Evolutionary conservation across 306 rosid genomes (phyloP).

Genomic region (Vicia sativa): DNA sequence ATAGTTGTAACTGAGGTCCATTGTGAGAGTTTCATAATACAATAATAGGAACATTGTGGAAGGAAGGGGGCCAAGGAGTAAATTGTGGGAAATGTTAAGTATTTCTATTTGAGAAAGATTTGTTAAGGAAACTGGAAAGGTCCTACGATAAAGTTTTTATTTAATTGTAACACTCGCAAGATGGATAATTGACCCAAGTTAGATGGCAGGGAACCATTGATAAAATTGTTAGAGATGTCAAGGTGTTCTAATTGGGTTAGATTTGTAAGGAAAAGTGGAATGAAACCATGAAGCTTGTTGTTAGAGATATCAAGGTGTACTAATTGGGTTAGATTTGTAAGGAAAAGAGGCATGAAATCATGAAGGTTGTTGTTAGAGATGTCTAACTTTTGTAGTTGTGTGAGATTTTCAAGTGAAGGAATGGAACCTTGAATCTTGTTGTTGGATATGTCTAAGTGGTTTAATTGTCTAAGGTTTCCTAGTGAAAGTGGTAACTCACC

Average conservation of each 20-base stretch:
- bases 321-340: neutral
- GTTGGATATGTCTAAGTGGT: no score
- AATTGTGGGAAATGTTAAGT: constrained; percentile 12
- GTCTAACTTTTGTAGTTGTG: neutral
- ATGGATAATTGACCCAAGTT: no score
- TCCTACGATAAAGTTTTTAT: neutral
- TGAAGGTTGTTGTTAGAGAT: neutral
- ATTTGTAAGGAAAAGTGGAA: neutral
- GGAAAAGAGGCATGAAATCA: neutral
- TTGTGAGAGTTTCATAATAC: no score
- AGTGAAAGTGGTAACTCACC: no score
- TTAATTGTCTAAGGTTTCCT: no score
- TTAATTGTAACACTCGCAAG: no score
- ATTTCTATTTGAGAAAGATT: neutral
- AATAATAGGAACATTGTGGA: no score
- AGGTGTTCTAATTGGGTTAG: neutral
- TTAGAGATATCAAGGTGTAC: no score
- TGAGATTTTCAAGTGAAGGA: neutral
- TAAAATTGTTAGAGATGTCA: neutral
- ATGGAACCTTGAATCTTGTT: neutral
- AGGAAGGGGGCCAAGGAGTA: neutral
- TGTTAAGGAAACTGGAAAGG: neutral
- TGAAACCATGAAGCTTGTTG: neutral
- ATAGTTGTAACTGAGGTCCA: neutral
- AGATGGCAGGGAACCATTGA: neutral